These are phyloP conservation scores for Yarrowia porcina DNA, from an alignment of 805 yeast species.

Conservation along the genomic window DNA sequence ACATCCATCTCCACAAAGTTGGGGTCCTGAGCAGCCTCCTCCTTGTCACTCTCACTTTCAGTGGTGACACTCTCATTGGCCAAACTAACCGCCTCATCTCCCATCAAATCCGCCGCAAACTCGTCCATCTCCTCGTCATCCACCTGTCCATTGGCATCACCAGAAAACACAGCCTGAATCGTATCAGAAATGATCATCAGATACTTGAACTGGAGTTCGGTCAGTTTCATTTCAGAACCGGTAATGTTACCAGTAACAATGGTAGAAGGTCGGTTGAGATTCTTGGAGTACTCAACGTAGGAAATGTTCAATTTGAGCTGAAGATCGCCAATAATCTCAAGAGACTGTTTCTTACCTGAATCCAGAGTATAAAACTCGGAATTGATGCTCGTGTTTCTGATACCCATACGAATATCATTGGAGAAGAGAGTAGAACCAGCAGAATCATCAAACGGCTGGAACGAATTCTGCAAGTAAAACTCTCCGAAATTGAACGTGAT, in stretches of 20 bases:
- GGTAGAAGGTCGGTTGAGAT: conserved; percentile 46
- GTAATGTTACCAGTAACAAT: conserved; percentile 56
- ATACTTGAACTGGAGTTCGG: conserved; percentile 68
- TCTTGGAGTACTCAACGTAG: conserved; percentile 43
- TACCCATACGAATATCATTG: conserved; percentile 63
- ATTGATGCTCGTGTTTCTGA: conserved; percentile 65
- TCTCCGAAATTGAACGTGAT: conserved; percentile 80
- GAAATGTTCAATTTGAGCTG: conserved; percentile 61
- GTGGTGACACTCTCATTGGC: conserved; percentile 13
- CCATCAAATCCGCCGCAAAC: conserved; percentile 32
- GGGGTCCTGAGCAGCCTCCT: conserved; percentile 3
- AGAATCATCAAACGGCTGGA: conserved; percentile 39
- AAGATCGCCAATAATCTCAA: conserved; percentile 64
- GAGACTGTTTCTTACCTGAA: conserved; percentile 44
- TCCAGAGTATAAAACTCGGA: conserved; percentile 55
- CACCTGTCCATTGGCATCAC: conserved; percentile 42
- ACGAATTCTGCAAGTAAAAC: conserved; percentile 63
- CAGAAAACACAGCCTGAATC: conserved; percentile 53
- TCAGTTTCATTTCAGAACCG: conserved; percentile 59
- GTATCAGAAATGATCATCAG: conserved; percentile 54
- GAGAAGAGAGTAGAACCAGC: conserved; percentile 35
- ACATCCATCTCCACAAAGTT: conserved; percentile 22
- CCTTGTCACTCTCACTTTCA: neutral
- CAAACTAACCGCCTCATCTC: conserved; percentile 28
- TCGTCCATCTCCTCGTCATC: conserved; percentile 57